Evolutionary conservation across 2,329 filamentous ascomycete genomes (phyloP).

Genomic region (Arthrobotrys conoides): DNA sequence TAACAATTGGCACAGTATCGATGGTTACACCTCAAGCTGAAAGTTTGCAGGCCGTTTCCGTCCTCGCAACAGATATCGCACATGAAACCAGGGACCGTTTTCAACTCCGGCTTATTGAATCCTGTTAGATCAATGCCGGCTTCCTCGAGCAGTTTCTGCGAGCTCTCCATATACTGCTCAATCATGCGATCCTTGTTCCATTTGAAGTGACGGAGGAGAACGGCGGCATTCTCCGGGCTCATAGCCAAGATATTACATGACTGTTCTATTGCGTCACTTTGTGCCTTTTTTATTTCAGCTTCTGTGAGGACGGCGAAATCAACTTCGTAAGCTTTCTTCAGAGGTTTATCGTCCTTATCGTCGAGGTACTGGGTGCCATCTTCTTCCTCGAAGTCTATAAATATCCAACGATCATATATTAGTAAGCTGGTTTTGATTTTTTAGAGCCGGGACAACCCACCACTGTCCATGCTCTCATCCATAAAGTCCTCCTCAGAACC

Average conservation of each 20-base stretch:
- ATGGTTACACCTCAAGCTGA: conserved; percentile 95
- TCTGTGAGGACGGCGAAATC: conserved; percentile 86
- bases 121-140: conserved; percentile 82
- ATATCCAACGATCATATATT: conserved; percentile 11
- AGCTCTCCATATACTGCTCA: conserved; percentile 94
- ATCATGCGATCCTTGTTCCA: conserved; percentile 98
- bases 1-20: conserved; percentile 95
- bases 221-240: conserved; percentile 88
- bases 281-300: conserved; percentile 84
- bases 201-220: conserved; percentile 86
- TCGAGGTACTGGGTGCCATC: conserved; percentile 76
- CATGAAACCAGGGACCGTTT: conserved; percentile 78
- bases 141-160: conserved; percentile 82
- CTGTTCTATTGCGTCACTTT: conserved; percentile 87
- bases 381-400: conserved; percentile 72
- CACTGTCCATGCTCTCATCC: conserved; percentile 67
- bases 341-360: conserved; percentile 79
- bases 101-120: conserved; percentile 75
- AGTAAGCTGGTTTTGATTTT: conserved; percentile 1
- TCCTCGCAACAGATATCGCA: conserved; percentile 99
- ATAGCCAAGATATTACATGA: conserved; percentile 93
- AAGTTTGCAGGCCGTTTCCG: conserved; percentile 80
- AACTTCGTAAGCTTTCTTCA: conserved; percentile 83
- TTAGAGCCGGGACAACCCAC: conserved; percentile 53
- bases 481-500: conserved; percentile 68